Evolutionary conservation across 371 early-diverging fungal species (phyloP), one percentile per base, ranked within the genome.

Genomic region (Rhizomucor pusillus): DNA sequence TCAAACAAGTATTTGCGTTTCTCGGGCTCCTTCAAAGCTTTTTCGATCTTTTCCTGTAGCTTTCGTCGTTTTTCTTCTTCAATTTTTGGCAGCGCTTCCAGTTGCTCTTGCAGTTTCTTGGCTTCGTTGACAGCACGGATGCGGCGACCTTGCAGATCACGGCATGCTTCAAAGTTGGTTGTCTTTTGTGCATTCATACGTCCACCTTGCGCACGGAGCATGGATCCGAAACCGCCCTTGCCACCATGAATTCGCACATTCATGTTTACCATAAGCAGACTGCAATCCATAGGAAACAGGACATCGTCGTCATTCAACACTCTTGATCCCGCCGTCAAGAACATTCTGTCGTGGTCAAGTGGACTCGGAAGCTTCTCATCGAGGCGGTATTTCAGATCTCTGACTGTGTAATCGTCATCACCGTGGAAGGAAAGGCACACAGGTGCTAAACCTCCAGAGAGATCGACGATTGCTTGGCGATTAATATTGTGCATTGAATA

Each of bases 191-290:
- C 84, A 47, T 91, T 84, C 94, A 93, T 94, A 34, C 89, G 83
- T 29, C 90, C 95, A 60, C 97, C 97, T 65, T 95, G 95, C 0
- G 95, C 92, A 65, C 97, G 86, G 59, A 98, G 73, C 86, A 90
- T 91, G 56, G 88, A 89, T 14, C 98, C 98, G 68, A 98, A 97
- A 20, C 98, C 98, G 49, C 98, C 98, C 60, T 97, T 97, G 35
- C 97, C 97, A 29, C 94, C 94, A 2, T 60, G 33, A 18, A 88
- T 52, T 3, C 80, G 62, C 51, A 77, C 56, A 10, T 67, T 70
- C 20, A 82, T 53, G 14, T 61, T 61, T 43, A 77, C 59, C 16
- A 58, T 64, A 19, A 65, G 54, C 14, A 61, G 56, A 0, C 59
- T 58, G 16, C 54, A 23, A 18, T 44, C 19, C 18, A 62, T 52